Conservation (phyloP, 164 flowering plant genomes). For the Brasenia schreberi region DNA sequence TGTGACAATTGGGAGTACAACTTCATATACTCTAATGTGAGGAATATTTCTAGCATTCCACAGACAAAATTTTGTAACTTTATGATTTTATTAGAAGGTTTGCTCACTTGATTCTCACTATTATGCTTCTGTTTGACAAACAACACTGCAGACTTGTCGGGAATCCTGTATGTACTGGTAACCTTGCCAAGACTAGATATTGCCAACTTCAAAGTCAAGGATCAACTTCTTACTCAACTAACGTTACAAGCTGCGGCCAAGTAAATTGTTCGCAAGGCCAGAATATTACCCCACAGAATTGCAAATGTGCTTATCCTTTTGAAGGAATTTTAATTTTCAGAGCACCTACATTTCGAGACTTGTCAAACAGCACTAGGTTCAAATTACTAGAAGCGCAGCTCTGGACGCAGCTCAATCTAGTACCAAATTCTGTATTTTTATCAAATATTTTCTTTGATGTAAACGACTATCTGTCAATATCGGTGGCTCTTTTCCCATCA, state of each 20-base stretch:
- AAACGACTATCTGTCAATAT: constrained; percentile 66
- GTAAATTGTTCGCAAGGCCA: constrained; percentile 34
- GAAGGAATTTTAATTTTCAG: constrained; percentile 70
- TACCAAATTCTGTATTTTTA: constrained; percentile 72
- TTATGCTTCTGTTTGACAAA: not conserved
- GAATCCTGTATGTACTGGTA: constrained; percentile 53
- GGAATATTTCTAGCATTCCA: constrained; percentile 4
- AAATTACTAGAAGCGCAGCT: constrained; percentile 55
- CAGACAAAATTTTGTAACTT: not conserved
- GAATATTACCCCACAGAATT: constrained; percentile 43
- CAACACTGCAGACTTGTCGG: constrained; percentile 41
- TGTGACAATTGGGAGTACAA: constrained; percentile 25
- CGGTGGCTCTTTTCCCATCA: constrained; percentile 64
- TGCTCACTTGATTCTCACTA: not conserved
- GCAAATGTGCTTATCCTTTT: constrained; percentile 75
- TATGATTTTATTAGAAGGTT: not conserved
- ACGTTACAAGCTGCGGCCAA: constrained; percentile 49
- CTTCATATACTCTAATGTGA: constrained; percentile 50
- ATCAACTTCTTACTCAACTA: constrained; percentile 38
- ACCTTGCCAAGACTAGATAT: constrained; percentile 22
- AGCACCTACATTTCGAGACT: constrained; percentile 65
- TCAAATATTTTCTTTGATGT: constrained; percentile 51
- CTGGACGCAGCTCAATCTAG: constrained; percentile 46
- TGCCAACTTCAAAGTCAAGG: constrained; percentile 40
- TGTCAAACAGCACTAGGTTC: constrained; percentile 46